phyloP scores from a whole-genome alignment of 2,329 filamentous ascomycete genomes.

The Moelleriella libera region DNA sequence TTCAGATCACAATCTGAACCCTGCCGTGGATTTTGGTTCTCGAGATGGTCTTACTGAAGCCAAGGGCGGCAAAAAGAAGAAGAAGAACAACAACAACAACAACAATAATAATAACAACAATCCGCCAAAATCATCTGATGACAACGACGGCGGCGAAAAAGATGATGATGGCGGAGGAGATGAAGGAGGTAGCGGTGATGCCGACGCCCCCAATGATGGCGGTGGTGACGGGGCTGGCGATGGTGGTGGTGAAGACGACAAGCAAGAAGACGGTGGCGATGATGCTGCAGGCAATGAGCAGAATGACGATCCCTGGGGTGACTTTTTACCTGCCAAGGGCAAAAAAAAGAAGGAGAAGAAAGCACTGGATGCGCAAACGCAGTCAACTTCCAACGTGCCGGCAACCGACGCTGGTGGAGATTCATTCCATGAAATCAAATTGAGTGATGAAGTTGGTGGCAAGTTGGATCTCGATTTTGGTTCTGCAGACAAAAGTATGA shows the following conservation, averaged over 20 bases:
- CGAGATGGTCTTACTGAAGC: constrained; percentile 6
- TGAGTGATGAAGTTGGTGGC: constrained; percentile 43
- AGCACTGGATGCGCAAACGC: constrained; percentile 9
- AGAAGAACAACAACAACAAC: constrained; percentile 2
- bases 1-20: constrained; percentile 8
- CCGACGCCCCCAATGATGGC: constrained; percentile 1
- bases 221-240: constrained; percentile 3
- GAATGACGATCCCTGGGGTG: constrained; percentile 14
- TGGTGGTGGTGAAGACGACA: background rate
- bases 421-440: constrained; percentile 52
- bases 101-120: constrained; percentile 2
- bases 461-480: constrained; percentile 42
- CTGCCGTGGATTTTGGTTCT: constrained; percentile 10
- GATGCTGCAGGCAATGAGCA: constrained; percentile 3
- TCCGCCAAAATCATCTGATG: background rate
- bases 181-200: constrained; percentile 1
- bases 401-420: constrained; percentile 29
- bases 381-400: constrained; percentile 14
- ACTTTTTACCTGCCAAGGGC: constrained; percentile 11
- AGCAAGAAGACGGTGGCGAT: constrained; percentile 1
- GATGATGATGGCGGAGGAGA: constrained; percentile 5
- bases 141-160: constrained; percentile 2
- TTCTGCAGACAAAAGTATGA: constrained; percentile 31
- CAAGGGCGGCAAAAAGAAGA: constrained; percentile 10
- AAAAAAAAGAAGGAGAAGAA: constrained; percentile 27